phyloP scores from a whole-genome alignment of 2,329 filamentous ascomycete species.

The Corynespora cassiicola region DNA sequence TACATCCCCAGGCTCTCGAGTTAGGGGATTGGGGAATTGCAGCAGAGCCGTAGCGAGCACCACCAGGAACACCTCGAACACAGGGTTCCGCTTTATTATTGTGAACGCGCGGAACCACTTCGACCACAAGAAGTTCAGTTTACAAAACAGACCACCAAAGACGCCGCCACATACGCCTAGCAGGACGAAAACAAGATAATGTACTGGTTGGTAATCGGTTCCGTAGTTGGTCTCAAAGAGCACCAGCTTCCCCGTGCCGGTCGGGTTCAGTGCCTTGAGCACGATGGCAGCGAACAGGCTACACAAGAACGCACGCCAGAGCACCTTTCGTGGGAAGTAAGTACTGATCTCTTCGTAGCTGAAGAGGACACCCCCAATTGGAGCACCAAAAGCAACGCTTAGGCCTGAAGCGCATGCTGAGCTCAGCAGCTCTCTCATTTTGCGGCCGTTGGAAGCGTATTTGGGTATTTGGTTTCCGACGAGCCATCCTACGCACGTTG shows the following conservation, averaged over 20 bases:
- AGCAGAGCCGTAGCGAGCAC: conserved; percentile 60
- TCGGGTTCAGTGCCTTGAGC: conserved; percentile 65
- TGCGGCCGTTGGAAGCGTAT: conserved; percentile 63
- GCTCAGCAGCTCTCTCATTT: conserved; percentile 65
- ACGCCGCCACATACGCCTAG: conserved; percentile 64
- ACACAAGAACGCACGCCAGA: conserved; percentile 67
- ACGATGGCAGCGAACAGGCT: conserved; percentile 62
- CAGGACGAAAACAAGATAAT: conserved; percentile 64
- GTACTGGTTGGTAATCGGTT: conserved; percentile 59
- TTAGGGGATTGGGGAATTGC: conserved; percentile 64
- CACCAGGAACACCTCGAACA: conserved; percentile 63
- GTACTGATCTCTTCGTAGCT: conserved; percentile 66
- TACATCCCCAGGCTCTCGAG: conserved; percentile 61
- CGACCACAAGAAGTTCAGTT: conserved; percentile 64
- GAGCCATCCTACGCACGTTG: conserved; percentile 63
- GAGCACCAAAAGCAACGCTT: conserved; percentile 67
- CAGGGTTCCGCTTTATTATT: conserved; percentile 62
- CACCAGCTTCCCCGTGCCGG: conserved; percentile 65
- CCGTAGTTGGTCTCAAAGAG: conserved; percentile 68
- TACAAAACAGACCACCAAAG: conserved; percentile 66
- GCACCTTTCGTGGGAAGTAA: conserved; percentile 65
- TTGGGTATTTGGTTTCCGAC: conserved; percentile 61
- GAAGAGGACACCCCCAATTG: conserved; percentile 67
- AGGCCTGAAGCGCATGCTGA: conserved; percentile 65
- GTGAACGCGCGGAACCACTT: conserved; percentile 59